Evolutionary conservation across 2,329 filamentous ascomycete genomes (phyloP), one percentile per base, ranked within the genome.

Genomic region (Pseudogymnoascus sp.): DNA sequence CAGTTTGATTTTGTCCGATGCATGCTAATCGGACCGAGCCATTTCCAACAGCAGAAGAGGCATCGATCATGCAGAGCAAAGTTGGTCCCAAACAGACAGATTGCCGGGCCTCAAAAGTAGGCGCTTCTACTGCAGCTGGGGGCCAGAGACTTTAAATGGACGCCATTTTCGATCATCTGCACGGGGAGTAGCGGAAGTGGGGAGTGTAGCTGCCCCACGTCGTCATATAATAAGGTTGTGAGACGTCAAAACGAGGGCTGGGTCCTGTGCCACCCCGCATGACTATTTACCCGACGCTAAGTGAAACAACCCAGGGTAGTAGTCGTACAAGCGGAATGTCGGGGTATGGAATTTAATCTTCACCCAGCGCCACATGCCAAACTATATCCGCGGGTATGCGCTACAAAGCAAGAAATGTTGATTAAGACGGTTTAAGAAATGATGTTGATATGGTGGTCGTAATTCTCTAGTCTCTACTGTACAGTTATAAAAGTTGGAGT

Each of bases 221-320:
- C 32, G 32, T 54, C 47, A 18, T 11, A 32, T 11, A 54, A 54
- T 54, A 32, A 32, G 28, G 28, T 32, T 32, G 12, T 6, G 6
- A 18, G 47, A 54, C 47, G 47, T 54, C 47, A 54, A 54, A 54
- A 54, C 18, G 22, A 54, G 28, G 47, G 47, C 47, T 28, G 16
- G 47, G 16, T 12, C n/a, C n/a, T 32, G 25, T 12, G n/a, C 18
- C 7, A n/a, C 41, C n/a, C 43, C 12, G 25, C 47, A 54, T 54
- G 28, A 28, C n/a, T 32, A 11, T 54, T 54, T 54, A 30, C 14
- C 47, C 47, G 47, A 11, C 32, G 47, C 47, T 32, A 32, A 6
- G 43, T 32, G 22, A 22, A 32, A 54, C 47, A 2, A 25, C 16
- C 9, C 12, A 9, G 16, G 25, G 25, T 18, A 20, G 1, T 6